Base-by-base conservation (phyloP, 2,329 filamentous ascomycete species). In the Zasmidium citrigriseum region DNA sequence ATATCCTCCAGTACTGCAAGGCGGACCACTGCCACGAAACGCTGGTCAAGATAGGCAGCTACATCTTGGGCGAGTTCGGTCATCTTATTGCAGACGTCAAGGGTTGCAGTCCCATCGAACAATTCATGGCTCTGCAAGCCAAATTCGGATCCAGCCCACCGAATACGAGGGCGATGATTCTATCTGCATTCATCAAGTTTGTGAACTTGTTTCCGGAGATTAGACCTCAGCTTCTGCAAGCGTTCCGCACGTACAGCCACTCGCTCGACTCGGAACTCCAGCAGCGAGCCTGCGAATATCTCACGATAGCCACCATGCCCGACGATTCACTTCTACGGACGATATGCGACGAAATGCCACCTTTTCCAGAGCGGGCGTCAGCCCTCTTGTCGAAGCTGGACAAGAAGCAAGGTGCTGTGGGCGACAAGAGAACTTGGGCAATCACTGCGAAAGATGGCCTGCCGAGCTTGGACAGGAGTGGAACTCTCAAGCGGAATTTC, bases 191-290 rank as follows among this genome's bases (percentile, higher is more conserved):
- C 72, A 83, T 98, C 82, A 99, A 99, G 77, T 99, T 93, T 68
- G 91, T 99, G 77, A 99, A 99, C 75, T 78, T 99, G 52, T 99
- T 99, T 74, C 95, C 95, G 1, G 96, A 99, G 74, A 98, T 99
- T 78, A 98, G 97, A 76, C 91, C 93, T 9, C 93, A 97, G 73
- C 85, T 99, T 2, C 78, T 98, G 47, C 89, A 91, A 66, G 89
- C 96, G 7, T 99, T 99, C 78, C 85, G 89, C 61, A 82, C 92
- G 25, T 98, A 97, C 77, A 96, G 91, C 72, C 92, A 98, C 73
- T 96, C 93, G 0, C 82, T 98, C 24, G 95, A 99, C 73, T 91
- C 95, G 0, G 95, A 99, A 74, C 81, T 99, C 64, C 95, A 99
- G 74, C 95, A 99, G 77, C 83, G 95, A 76, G 93, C 95, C 14